Conservation (phyloP, 345 rosid species). For the Kandelia obovata region DNA sequence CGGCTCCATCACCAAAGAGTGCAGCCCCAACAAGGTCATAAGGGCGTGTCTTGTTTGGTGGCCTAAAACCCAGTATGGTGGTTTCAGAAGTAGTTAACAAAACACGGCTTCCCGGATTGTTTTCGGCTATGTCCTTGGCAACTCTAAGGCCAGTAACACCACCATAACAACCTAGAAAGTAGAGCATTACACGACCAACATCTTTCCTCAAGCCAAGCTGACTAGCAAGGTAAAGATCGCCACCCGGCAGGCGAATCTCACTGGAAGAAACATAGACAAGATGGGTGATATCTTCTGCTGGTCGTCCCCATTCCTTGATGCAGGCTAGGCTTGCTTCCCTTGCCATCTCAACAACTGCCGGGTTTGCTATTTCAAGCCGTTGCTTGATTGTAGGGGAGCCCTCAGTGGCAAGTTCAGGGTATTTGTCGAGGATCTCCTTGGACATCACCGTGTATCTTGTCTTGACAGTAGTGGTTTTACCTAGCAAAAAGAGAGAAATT, state of each 20-base stretch:
- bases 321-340: slow-evolving; percentile 66
- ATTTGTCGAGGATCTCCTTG: slow-evolving; percentile 66
- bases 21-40: slow-evolving; percentile 94
- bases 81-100: slow-evolving; percentile 83
- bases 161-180: slow-evolving; percentile 87
- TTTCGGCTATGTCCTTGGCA: slow-evolving; percentile 93
- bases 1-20: slow-evolving; percentile 93
- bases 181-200: slow-evolving; percentile 77
- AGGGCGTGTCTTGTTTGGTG: slow-evolving; percentile 81
- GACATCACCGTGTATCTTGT: slow-evolving; percentile 89
- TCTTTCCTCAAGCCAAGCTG: slow-evolving; percentile 66
- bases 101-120: slow-evolving; percentile 87
- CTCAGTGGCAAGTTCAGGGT: slow-evolving; percentile 80
- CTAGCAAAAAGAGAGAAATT: slow-evolving; percentile 35
- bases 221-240: slow-evolving; percentile 72
- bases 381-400: slow-evolving; percentile 80
- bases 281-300: slow-evolving; percentile 73
- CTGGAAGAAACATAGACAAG: slow-evolving; percentile 90
- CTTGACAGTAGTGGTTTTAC: slow-evolving; percentile 92
- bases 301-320: slow-evolving; percentile 87
- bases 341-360: slow-evolving; percentile 88
- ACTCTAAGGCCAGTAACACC: slow-evolving; percentile 91
- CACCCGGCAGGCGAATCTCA: slow-evolving; percentile 90
- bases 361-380: slow-evolving; percentile 82
- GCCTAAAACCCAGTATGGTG: slow-evolving; percentile 85